A percentile compares a stretch with the other conserved stretches of the same genome.
phyloP scores from a whole-genome alignment of 2,329 filamentous ascomycete genomes.

The Colletotrichum godetiae region DNA sequence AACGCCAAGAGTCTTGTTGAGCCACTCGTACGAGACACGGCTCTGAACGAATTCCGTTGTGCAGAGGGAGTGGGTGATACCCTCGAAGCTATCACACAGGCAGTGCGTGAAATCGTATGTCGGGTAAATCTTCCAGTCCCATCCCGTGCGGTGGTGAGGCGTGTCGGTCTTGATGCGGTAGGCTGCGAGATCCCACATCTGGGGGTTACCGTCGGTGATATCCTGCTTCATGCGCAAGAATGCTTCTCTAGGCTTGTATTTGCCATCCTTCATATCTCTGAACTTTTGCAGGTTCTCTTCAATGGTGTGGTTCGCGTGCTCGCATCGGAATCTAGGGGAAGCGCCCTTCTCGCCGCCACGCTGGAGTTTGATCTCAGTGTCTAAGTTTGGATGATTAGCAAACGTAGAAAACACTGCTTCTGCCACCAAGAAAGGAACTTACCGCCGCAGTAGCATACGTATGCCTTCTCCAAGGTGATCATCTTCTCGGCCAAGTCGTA shows the following conservation, averaged over 20 bases:
- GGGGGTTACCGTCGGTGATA: conserved; percentile 84
- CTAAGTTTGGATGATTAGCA: conserved; percentile 45
- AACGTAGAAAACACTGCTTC: too few relatives aligned
- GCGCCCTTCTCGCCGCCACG: conserved; percentile 80
- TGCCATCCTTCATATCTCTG: conserved; percentile 88
- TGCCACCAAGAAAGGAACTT: conserved; percentile 24
- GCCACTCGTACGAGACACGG: conserved; percentile 89
- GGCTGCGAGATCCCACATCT: conserved; percentile 96
- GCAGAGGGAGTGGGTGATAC: conserved; percentile 91
- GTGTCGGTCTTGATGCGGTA: conserved; percentile 82
- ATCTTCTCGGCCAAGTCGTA: conserved; percentile 91
- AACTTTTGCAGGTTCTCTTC: conserved; percentile 87
- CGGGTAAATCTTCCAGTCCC: conserved; percentile 92
- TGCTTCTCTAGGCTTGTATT: conserved; percentile 86
- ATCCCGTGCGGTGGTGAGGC: conserved; percentile 82
- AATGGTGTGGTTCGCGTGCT: conserved; percentile 78
- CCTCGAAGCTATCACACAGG: conserved; percentile 91
- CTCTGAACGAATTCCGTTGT: conserved; percentile 92
- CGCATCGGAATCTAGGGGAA: conserved; percentile 80
- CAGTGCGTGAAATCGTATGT: conserved; percentile 89
- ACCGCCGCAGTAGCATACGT: conserved; percentile 88
- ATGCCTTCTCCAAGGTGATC: conserved; percentile 76
- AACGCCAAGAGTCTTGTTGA: conserved; percentile 80
- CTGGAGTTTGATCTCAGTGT: conserved; percentile 86
- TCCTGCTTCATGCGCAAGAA: conserved; percentile 95